Evolutionary conservation across 805 yeast species (phyloP).

Genomic region (Zygosaccharomyces siamensis): DNA sequence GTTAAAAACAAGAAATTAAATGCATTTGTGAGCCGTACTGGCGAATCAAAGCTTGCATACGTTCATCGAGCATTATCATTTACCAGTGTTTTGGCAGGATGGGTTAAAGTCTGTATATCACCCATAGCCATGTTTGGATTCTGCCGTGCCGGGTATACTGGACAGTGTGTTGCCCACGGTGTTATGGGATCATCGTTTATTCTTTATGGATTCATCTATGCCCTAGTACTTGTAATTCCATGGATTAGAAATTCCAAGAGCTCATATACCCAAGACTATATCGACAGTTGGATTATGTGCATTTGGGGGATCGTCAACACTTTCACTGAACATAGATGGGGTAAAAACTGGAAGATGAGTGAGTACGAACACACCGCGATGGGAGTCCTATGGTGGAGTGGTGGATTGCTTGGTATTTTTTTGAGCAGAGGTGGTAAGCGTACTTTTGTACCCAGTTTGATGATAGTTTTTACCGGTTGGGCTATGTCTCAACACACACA

Average conservation of each 20-base stretch:
- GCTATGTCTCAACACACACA: conserved; percentile 92
- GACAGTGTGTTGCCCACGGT: conserved; percentile 96
- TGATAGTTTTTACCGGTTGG: conserved; percentile 86
- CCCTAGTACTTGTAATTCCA: conserved; percentile 63
- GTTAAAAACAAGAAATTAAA: conserved; percentile 35
- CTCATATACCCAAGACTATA: conserved; percentile 72
- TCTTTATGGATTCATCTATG: conserved; percentile 67
- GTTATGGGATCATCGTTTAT: conserved; percentile 92
- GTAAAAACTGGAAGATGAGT: conserved; percentile 87
- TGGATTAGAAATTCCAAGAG: conserved; percentile 57
- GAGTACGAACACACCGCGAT: conserved; percentile 93
- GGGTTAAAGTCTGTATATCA: conserved; percentile 77
- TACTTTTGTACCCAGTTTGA: conserved; percentile 72
- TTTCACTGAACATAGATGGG: conserved; percentile 97
- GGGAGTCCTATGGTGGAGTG: conserved; percentile 97
- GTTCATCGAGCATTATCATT: conserved; percentile 47
- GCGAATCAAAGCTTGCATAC: conserved; percentile 33
- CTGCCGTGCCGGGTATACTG: conserved; percentile 77
- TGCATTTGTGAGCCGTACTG: conserved; percentile 36
- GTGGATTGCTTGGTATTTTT: conserved; percentile 81
- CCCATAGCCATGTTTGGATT: conserved; percentile 83
- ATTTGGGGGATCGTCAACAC: conserved; percentile 92
- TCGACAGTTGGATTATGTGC: conserved; percentile 75
- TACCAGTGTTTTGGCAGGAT: conserved; percentile 52
- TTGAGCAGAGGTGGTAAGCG: conserved; percentile 64